These are phyloP conservation scores for Candolleomyces aberdarensis DNA, from an alignment of 768 basidiomycete genomes.

Conservation along the genomic window DNA sequence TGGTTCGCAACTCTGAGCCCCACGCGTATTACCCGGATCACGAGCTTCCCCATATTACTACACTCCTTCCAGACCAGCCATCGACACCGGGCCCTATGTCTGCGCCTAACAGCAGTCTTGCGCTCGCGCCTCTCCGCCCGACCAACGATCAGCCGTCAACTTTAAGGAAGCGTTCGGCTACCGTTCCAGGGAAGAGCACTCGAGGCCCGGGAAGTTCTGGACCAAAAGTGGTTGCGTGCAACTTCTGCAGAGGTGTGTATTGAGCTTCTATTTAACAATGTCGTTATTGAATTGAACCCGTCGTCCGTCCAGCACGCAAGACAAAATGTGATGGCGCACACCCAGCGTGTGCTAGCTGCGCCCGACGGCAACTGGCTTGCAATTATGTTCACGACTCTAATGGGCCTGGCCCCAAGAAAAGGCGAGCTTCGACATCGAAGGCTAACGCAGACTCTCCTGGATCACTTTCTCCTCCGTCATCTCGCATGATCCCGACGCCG, in stretches of 20 bases:
- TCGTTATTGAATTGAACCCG: not conserved
- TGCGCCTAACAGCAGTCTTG: constrained; percentile 36
- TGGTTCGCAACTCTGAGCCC: constrained; percentile 9
- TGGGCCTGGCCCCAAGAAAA: constrained; percentile 42
- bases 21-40: constrained; percentile 50
- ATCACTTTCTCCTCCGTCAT: constrained; percentile 57
- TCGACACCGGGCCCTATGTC: constrained; percentile 57
- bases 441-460: constrained; percentile 35
- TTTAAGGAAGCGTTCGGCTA: constrained; percentile 67
- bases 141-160: constrained; percentile 66
- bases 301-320: constrained; percentile 63
- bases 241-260: constrained; percentile 78
- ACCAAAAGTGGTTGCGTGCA: constrained; percentile 85
- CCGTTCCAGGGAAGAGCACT: constrained; percentile 59
- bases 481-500: constrained; percentile 50
- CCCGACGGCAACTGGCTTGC: constrained; percentile 70
- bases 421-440: constrained; percentile 56
- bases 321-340: constrained; percentile 88
- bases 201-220: constrained; percentile 65
- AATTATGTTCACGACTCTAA: constrained; percentile 73
- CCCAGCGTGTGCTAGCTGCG: constrained; percentile 80
- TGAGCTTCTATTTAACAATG: not conserved
- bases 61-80: constrained; percentile 56
- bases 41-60: constrained; percentile 71
- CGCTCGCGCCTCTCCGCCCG: constrained; percentile 61